Evolutionary conservation across 2,329 filamentous ascomycete species (phyloP).

Genomic region (Fusarium sp.): DNA sequence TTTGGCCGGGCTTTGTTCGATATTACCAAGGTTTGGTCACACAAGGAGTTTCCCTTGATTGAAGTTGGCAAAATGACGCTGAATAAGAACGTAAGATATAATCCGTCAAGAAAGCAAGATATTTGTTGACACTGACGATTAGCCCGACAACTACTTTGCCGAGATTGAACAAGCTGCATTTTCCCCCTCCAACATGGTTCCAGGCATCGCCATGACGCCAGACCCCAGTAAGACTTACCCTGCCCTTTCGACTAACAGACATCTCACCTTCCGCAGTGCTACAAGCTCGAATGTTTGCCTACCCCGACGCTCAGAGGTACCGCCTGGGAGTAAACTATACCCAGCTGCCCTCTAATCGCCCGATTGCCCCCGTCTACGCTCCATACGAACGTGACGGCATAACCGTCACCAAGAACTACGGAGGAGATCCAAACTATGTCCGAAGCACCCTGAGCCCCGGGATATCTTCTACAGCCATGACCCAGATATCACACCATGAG

Average conservation of each 20-base stretch:
- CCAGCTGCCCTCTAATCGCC: conserved; percentile 52
- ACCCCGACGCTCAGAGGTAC: conserved; percentile 59
- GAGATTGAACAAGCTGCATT: conserved; percentile 62
- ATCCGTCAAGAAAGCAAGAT: neutral
- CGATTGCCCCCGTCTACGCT: neutral
- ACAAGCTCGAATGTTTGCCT: conserved; percentile 59
- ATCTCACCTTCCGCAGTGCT: conserved; percentile 39
- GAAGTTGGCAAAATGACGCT: conserved; percentile 60
- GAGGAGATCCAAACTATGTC: neutral
- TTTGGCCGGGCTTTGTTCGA: conserved; percentile 63
- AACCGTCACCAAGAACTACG: neutral
- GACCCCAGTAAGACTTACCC: conserved; percentile 45
- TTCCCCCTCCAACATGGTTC: conserved; percentile 59
- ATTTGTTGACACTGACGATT: neutral
- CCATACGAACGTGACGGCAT: neutral
- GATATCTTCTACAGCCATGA: neutral
- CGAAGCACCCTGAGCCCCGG: neutral
- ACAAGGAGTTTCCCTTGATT: conserved; percentile 57
- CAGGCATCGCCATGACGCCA: conserved; percentile 57
- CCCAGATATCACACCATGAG: neutral
- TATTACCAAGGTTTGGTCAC: conserved; percentile 63
- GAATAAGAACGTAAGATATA: conserved; percentile 46
- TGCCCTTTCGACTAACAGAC: neutral
- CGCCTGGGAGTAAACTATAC: conserved; percentile 61
- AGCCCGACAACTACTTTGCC: conserved; percentile 53